Evolutionary conservation across 805 yeast genomes (phyloP), one percentile per base, ranked within the genome.

Genomic region (Wickerhamomyces sydowiorum): DNA sequence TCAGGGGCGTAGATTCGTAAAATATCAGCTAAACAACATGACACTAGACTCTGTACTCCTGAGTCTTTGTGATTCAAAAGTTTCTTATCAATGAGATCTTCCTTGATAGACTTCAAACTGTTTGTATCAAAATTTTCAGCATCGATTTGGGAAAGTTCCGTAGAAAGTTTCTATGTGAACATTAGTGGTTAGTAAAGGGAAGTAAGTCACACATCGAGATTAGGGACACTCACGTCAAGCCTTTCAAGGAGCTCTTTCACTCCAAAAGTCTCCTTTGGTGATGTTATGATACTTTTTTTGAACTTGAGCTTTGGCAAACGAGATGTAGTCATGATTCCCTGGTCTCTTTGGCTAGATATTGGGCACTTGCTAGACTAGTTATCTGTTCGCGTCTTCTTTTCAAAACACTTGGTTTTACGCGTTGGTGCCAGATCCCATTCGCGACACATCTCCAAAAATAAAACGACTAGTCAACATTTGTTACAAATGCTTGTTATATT

Each of bases 1-100:
- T 89, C 86, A 0, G 96, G 96, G 1, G 96, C 96, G 53, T 73
- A 82, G 14, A 90, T 60, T 44, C 96, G 69, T 33, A 89, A 61
- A 9, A 90, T 67, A 57, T 89, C 96, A 6, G 88, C 71, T 7
- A 88, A 48, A 48, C 93, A 80, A 54, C 95, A 82, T 7, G 93
- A 80, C 1, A 74, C 74, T 44, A 69, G 76, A 0, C 90, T 78
- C 49, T 80, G 83, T 7, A 89, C 78, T 5, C 91, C 93, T 3
- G 58, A 44, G 54, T 86, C 87, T 38, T 76, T 70, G 53, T 81
- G 82, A 28, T 64, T 67, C 2, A 84, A 45, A 13, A 86, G 63
- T 50, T 82, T 86, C 43, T 70, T 73, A 51, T 75, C 76, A 14
- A 76, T 66, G 29, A 88, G 64, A 36, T 77, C 80, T 21, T 59